phyloP scores from a whole-genome alignment of 768 basidiomycete genomes.

The Austroboletus eburneus region DNA sequence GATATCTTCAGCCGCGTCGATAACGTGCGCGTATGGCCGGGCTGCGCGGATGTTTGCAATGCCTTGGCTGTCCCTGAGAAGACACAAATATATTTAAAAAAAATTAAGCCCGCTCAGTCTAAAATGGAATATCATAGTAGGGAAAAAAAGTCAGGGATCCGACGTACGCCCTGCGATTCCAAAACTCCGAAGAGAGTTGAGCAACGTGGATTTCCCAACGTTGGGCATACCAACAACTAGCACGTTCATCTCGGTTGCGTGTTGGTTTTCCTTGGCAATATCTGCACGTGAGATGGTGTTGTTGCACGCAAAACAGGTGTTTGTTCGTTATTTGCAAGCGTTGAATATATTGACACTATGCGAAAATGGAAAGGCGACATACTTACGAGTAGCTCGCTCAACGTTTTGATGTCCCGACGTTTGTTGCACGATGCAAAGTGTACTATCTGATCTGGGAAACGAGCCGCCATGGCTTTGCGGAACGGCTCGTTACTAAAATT shows the following conservation, averaged over 20 bases:
- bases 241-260: slow-evolving; percentile 77
- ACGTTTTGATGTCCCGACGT: slow-evolving; percentile 55
- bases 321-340: background rate
- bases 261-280: slow-evolving; percentile 63
- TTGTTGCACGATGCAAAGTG: slow-evolving; percentile 73
- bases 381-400: slow-evolving; percentile 72
- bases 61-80: slow-evolving; percentile 76
- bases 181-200: slow-evolving; percentile 84
- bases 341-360: slow-evolving; percentile 1
- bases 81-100: too few species aligned
- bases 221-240: slow-evolving; percentile 99
- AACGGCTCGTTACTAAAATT: slow-evolving; percentile 53
- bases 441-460: slow-evolving; percentile 65
- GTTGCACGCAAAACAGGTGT: background rate
- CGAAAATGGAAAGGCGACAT: slow-evolving; percentile 34
- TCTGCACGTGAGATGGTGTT: slow-evolving; percentile 36
- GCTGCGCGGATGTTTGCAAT: slow-evolving; percentile 81
- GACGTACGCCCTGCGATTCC: slow-evolving; percentile 84
- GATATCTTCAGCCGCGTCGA: slow-evolving; percentile 88
- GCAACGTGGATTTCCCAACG: slow-evolving; percentile 92
- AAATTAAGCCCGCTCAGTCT: background rate
- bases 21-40: slow-evolving; percentile 84
- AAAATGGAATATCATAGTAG: background rate
- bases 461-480: slow-evolving; percentile 61
- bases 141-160: background rate